These are phyloP conservation scores for Raffaelea arxii DNA, from an alignment of 2,329 filamentous ascomycete species.

Conservation along the genomic window DNA sequence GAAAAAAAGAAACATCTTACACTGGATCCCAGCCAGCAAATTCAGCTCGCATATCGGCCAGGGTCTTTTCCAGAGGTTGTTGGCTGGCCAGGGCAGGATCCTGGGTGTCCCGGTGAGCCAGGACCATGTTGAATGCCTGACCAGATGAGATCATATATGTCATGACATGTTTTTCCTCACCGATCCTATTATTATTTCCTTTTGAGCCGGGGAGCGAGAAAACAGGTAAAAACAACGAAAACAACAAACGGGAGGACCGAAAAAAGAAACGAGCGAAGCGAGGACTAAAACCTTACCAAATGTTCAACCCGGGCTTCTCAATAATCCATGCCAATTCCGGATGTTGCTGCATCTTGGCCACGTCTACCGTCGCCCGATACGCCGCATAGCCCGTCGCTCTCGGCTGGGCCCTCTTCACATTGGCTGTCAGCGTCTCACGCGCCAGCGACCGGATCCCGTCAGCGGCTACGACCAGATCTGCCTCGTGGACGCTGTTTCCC, in stretches of 20 bases:
- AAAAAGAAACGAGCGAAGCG: no score
- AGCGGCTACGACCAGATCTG: conserved; percentile 25
- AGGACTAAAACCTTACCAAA: no score
- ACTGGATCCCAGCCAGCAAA: neutral
- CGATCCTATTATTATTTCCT: neutral
- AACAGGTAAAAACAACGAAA: no score
- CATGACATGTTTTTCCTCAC: neutral
- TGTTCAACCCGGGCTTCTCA: neutral
- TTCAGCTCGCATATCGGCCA: neutral
- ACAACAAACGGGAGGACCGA: no score
- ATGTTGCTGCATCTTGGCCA: conserved; percentile 5
- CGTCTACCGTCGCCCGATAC: conserved; percentile 30
- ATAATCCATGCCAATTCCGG: neutral
- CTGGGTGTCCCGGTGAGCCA: neutral
- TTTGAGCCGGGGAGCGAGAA: neutral
- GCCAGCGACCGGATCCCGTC: conserved; percentile 25
- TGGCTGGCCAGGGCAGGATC: neutral
- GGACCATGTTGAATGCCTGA: neutral
- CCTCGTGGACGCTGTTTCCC: conserved; percentile 12
- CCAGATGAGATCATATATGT: neutral
- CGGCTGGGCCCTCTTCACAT: conserved; percentile 9
- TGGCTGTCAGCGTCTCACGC: conserved; percentile 10
- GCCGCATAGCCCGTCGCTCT: conserved; percentile 27
- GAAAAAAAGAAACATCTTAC: neutral
- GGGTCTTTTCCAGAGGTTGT: neutral